Evolutionary conservation across 2,329 filamentous ascomycete genomes (phyloP).

Genomic region (Corinectria fuckeliana): DNA sequence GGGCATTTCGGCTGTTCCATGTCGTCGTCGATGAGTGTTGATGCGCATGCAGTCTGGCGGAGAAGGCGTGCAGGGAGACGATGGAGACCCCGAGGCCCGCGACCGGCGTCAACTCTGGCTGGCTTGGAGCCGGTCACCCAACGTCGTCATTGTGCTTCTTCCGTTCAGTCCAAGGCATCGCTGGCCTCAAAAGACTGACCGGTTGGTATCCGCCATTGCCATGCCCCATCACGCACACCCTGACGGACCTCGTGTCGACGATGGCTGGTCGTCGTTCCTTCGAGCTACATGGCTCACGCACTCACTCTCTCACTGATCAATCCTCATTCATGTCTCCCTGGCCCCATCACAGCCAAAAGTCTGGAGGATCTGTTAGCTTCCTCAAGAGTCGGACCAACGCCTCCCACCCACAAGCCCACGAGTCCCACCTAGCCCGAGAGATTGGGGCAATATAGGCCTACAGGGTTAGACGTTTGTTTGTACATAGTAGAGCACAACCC

Average conservation of each 20-base stretch:
- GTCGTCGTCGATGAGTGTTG: not conserved
- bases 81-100: constrained; percentile 15
- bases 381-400: constrained; percentile 24
- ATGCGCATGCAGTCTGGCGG: constrained; percentile 8
- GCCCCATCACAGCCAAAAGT: constrained; percentile 10
- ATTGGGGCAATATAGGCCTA: constrained; percentile 36
- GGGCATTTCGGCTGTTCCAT: constrained; percentile 15
- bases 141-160: constrained; percentile 30
- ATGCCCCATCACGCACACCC: not conserved
- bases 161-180: not conserved
- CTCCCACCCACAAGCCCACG: constrained; percentile 18
- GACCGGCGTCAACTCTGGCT: constrained; percentile 14
- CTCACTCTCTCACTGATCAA: no score
- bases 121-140: constrained; percentile 17
- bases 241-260: constrained; percentile 25
- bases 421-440: constrained; percentile 27
- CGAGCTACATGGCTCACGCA: no score
- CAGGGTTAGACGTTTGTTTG: not conserved
- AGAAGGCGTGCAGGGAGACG: constrained; percentile 14
- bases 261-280: constrained; percentile 36
- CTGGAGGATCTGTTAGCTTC: constrained; percentile 29
- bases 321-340: no score
- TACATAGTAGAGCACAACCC: not conserved
- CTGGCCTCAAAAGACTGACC: not conserved
- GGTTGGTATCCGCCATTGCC: not conserved